These are phyloP conservation scores for Tricholoma terreum DNA, from an alignment of 768 basidiomycete species.

Conservation along the genomic window DNA sequence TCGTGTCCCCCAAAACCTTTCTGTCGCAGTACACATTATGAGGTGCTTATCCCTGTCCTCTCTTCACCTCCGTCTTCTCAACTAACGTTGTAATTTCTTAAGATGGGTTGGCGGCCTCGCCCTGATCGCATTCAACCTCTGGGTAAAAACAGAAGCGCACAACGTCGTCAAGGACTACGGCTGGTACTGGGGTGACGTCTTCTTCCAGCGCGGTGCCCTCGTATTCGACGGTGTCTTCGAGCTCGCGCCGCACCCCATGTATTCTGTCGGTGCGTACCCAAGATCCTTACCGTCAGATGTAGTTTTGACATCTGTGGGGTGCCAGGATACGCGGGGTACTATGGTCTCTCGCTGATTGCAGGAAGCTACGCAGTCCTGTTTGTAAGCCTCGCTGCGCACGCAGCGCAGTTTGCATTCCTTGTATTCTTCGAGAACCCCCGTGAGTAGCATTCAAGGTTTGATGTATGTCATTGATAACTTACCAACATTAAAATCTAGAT, in stretches of 20 bases:
- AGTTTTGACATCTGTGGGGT: background rate
- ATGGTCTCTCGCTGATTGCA: slow-evolving; percentile 87
- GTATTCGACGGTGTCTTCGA: slow-evolving; percentile 99
- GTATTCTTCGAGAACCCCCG: slow-evolving; percentile 97
- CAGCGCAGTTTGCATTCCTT: slow-evolving; percentile 95
- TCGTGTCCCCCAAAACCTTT: slow-evolving; percentile 78
- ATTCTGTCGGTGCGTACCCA: slow-evolving; percentile 62
- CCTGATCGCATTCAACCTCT: slow-evolving; percentile 91
- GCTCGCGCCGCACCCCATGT: slow-evolving; percentile 92
- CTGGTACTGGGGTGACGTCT: slow-evolving; percentile 96
- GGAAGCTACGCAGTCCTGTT: slow-evolving; percentile 91
- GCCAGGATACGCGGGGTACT: slow-evolving; percentile 95
- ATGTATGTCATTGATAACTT: background rate
- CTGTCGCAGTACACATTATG: slow-evolving; percentile 68
- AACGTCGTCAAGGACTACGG: slow-evolving; percentile 97
- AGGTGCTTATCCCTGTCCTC: slow-evolving; percentile 41
- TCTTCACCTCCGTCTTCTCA: background rate
- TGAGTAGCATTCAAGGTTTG: slow-evolving; percentile 38
- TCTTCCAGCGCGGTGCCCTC: slow-evolving; percentile 89
- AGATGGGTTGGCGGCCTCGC: slow-evolving; percentile 88
- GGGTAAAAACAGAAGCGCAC: slow-evolving; percentile 98
- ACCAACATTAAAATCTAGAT: slow-evolving; percentile 44
- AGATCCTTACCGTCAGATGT: slow-evolving; percentile 9
- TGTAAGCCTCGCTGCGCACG: slow-evolving; percentile 90
- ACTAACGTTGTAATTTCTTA: slow-evolving; percentile 8